Evolutionary conservation across 148 eudicot genomes (phyloP), one percentile per base, ranked within the genome.

Genomic region (Rhododendron vialii): DNA sequence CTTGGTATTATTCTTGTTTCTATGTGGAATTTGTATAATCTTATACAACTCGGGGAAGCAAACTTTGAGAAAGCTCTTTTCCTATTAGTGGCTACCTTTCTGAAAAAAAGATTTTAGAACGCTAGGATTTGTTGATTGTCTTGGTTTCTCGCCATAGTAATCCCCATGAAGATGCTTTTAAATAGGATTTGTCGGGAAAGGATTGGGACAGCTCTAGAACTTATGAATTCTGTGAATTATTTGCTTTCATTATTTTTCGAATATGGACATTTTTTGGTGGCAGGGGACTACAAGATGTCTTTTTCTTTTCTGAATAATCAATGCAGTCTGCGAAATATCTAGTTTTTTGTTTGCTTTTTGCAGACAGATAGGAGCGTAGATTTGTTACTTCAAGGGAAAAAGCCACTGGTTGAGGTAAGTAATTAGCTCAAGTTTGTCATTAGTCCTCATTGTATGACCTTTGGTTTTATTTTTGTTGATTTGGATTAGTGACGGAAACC

Each of bases 341-440:
- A n/a, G 35, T 61, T 30, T 10, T 26, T 10, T 26, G 15, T 67
- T 67, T 47, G 7, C 63, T 81, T 45, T 57, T 82, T 83, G 57
- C 89, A 90, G 93, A 91, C 92, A 35, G 90, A 88, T 67, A 90
- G 84, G 87, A 91, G 93, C 80, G 92, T 91, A 43, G 92, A 91
- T 80, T 82, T 75, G 41, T 82, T 90, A 85, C 93, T 91, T 61
- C 87, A 55, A 1, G 90, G 88, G 85, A 88, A 86, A 86, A 90
- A 84, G 63, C 93, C 93, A 80, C 81, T 90, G 35, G 93, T 91
- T 65, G 93, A 91, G 93, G 93, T 90, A 87, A 90, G 61, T 78
- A 20, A 47, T 67, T 48, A 80, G 22, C 73, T 18, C 24, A 80
- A 85, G 76, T 63, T 15, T 80, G 12, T 86, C 65, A 30, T 69